phyloP scores from a whole-genome alignment of 1,139 yeast genomes.

The Yamadazyma conglobata region DNA sequence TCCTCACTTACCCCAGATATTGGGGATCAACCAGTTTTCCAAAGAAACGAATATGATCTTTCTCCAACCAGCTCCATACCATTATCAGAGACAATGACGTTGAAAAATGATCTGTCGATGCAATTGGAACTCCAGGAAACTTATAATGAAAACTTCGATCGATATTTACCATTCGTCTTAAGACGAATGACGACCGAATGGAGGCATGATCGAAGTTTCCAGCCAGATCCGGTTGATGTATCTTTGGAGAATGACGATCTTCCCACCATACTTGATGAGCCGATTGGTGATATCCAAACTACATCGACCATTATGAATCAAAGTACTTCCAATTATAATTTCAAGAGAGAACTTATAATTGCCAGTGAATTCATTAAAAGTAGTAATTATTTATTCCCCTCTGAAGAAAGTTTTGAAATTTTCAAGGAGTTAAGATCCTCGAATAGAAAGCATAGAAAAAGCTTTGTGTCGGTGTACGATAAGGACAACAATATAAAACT shows the following conservation, averaged over 20 bases:
- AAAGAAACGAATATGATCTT: constrained; percentile 2
- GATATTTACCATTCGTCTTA: constrained; percentile 36
- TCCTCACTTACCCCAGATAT: no score
- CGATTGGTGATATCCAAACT: constrained; percentile 9
- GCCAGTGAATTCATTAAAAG: constrained; percentile 34
- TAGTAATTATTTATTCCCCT: constrained; percentile 29
- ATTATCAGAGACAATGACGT: constrained; percentile 26
- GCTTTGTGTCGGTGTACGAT: constrained; percentile 23
- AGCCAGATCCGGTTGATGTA: constrained; percentile 9
- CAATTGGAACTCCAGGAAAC: constrained; percentile 34
- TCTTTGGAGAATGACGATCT: constrained; percentile 18
- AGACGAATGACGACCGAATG: constrained; percentile 23
- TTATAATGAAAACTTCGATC: constrained; percentile 35
- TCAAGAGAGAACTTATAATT: constrained; percentile 29
- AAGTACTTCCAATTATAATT: constrained; percentile 19
- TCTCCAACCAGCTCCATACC: constrained; percentile 16
- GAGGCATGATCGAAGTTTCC: constrained; percentile 2
- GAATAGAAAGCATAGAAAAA: constrained; percentile 22
- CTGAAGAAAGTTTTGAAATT: constrained; percentile 25
- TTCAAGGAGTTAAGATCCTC: constrained; percentile 28
- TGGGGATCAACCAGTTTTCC: no score
- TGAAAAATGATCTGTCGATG: constrained; percentile 17
- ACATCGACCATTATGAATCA: constrained; percentile 15
- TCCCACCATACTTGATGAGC: constrained; percentile 22
- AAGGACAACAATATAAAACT: constrained; percentile 20